Conservation (phyloP, 2,329 filamentous ascomycete species). For the Neurospora sp. region DNA sequence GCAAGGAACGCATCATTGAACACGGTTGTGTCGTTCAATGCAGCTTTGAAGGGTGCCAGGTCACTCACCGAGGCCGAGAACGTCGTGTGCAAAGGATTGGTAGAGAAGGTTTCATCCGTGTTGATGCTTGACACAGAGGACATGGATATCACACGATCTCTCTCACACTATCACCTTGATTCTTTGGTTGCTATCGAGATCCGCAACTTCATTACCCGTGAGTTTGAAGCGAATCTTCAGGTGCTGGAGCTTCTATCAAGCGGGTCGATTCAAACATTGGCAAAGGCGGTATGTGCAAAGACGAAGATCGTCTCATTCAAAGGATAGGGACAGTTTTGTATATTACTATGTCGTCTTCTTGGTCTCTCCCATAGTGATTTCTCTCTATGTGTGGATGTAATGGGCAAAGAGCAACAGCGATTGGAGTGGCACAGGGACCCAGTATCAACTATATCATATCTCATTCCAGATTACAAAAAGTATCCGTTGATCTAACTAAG, state of each 20-base stretch:
- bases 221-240: conserved; percentile 41
- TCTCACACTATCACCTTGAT: conserved; percentile 35
- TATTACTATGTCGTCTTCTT: neutral
- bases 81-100: conserved; percentile 34
- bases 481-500: neutral
- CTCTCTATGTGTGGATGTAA: neutral
- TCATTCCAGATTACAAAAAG: neutral
- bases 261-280: conserved; percentile 37
- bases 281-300: conserved; percentile 37
- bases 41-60: conserved; percentile 31
- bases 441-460: neutral
- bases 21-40: conserved; percentile 31
- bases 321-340: neutral
- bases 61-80: conserved; percentile 35
- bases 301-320: conserved; percentile 26
- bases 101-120: conserved; percentile 37
- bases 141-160: conserved; percentile 33
- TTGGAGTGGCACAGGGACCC: no score
- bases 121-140: conserved; percentile 41
- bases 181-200: conserved; percentile 41
- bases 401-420: neutral
- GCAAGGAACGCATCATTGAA: conserved; percentile 20
- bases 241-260: conserved; percentile 45
- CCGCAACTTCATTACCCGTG: conserved; percentile 40
- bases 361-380: neutral